Evolutionary conservation across 768 basidiomycete genomes (phyloP).

Genomic region (Cystobasidium tubakii): DNA sequence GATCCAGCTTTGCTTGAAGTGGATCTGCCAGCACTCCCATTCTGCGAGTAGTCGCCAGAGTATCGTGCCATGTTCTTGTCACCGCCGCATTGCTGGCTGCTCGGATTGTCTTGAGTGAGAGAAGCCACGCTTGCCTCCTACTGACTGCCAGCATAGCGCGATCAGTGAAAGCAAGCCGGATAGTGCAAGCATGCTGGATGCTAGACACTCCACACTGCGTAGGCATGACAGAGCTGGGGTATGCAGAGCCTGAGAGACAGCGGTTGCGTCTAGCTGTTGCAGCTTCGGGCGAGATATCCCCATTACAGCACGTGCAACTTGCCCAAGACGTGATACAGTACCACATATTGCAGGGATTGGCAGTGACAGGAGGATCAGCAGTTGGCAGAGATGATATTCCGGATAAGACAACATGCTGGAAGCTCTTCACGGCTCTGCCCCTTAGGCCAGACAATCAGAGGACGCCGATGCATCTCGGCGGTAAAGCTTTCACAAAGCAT

Average conservation of each 20-base stretch:
- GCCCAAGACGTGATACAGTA: conserved; percentile 27
- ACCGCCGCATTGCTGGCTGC: background rate
- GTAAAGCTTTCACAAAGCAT: conserved; percentile 33
- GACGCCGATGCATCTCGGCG: conserved; percentile 15
- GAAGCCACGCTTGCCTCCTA: background rate
- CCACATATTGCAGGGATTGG: conserved; percentile 28
- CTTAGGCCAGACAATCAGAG: conserved; percentile 9
- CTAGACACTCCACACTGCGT: background rate
- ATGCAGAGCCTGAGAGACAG: conserved; percentile 1
- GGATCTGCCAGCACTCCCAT: background rate
- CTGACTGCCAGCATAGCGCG: too few species aligned
- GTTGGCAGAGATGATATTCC: background rate
- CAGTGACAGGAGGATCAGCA: conserved; percentile 25
- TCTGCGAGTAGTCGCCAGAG: background rate
- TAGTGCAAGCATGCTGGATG: background rate
- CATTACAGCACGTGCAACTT: background rate
- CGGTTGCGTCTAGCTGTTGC: background rate
- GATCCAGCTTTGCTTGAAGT: background rate
- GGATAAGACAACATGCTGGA: background rate
- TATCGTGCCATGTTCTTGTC: background rate
- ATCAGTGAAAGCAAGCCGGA: background rate
- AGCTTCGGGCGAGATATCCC: background rate
- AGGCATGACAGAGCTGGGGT: conserved; percentile 15
- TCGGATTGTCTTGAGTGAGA: background rate
- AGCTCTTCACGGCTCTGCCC: conserved; percentile 1